phyloP scores from a whole-genome alignment of 306 rosid species.

The Bauhinia variegata region DNA sequence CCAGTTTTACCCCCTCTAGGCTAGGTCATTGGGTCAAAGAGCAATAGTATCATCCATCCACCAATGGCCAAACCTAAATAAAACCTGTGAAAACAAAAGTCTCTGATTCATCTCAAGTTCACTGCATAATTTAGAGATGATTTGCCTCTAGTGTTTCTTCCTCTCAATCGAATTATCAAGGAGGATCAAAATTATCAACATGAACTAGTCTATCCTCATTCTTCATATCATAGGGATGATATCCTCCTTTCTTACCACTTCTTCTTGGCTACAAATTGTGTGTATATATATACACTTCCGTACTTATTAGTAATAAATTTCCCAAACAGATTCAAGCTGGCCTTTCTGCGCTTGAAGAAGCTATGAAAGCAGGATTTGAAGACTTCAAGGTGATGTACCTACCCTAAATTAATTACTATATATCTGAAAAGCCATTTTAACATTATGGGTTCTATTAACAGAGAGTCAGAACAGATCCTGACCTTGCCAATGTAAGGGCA shows the following conservation, averaged over 20 bases:
- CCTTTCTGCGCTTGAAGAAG: slow-evolving; percentile 94
- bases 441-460: slow-evolving; percentile 46
- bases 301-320: background rate
- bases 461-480: slow-evolving; percentile 96
- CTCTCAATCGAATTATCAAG: no score
- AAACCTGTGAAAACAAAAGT: no score
- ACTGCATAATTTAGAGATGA: no score
- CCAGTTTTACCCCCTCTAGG: no score
- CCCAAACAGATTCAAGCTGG: slow-evolving; percentile 77
- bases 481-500: slow-evolving; percentile 5
- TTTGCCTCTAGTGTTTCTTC: no score
- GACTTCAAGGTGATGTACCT: slow-evolving; percentile 69
- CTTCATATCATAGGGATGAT: background rate
- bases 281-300: background rate
- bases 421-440: slow-evolving; percentile 13
- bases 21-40: no score
- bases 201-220: background rate
- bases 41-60: no score
- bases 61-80: no score
- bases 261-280: slow-evolving; percentile 8
- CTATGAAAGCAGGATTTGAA: slow-evolving; percentile 81
- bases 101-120: no score
- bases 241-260: slow-evolving; percentile 8
- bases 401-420: slow-evolving; percentile 21
- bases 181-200: no score